Percentiles rank a stretch among this genome's conserved stretches.
Conservation (phyloP, 495 filamentous ascomycete genomes). For the Diplogelasinospora grovesii region DNA sequence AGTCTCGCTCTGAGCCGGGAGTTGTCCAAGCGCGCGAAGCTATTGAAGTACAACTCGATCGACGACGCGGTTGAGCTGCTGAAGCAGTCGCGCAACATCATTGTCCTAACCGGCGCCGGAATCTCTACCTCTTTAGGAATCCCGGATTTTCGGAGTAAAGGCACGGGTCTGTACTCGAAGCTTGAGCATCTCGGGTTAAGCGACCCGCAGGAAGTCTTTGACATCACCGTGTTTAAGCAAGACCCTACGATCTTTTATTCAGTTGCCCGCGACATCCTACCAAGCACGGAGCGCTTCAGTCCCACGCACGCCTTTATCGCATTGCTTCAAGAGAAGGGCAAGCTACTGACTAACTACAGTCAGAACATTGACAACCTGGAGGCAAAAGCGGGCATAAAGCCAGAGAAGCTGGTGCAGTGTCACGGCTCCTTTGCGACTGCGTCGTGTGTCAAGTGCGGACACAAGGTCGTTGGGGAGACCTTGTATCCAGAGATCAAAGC, state of each 20-base stretch:
- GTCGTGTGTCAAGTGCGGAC: conserved; percentile 75
- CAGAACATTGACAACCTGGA: conserved; percentile 99
- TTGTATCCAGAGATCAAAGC: conserved; percentile 75
- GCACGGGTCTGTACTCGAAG: conserved; percentile 80
- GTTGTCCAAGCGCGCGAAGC: conserved; percentile 71
- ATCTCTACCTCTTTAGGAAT: conserved; percentile 88
- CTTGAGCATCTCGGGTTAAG: conserved; percentile 62
- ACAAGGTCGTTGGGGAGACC: conserved; percentile 64
- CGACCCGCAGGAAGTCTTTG: conserved; percentile 93
- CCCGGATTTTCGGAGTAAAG: conserved; percentile 81
- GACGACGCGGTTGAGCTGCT: conserved; percentile 81
- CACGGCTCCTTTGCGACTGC: conserved; percentile 94
- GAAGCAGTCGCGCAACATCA: conserved; percentile 68
- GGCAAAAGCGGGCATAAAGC: conserved; percentile 70
- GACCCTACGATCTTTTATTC: conserved; percentile 90
- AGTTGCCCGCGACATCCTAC: conserved; percentile 85
- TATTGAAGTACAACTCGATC: conserved; percentile 74
- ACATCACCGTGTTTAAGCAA: conserved; percentile 76
- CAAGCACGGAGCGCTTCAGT: conserved; percentile 62
- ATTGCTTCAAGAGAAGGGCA: conserved; percentile 85
- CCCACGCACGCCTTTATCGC: conserved; percentile 93
- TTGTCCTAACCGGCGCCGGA: conserved; percentile 91
- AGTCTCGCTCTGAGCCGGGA: conserved; percentile 75
- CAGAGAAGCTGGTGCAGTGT: conserved; percentile 88
- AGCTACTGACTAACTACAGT: conserved; percentile 92